phyloP scores from a whole-genome alignment of 306 rosid genomes.

The Fagus sylvatica region DNA sequence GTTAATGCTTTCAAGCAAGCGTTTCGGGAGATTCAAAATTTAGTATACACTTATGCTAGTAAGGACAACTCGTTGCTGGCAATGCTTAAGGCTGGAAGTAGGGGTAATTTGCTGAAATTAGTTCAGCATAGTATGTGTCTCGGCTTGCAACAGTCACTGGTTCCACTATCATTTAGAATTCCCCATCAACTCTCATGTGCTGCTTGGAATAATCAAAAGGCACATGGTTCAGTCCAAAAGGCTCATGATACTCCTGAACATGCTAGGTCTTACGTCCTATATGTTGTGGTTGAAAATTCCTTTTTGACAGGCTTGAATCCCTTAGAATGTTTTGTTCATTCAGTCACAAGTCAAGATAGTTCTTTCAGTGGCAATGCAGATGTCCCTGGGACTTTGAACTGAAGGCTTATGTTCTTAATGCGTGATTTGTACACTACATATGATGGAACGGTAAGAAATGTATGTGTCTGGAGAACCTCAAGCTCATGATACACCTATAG shows the following conservation, averaged over 20 bases:
- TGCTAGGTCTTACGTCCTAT: conserved; percentile 66
- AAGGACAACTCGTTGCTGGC: conserved; percentile 61
- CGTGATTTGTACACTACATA: conserved; percentile 75
- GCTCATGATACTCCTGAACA: conserved; percentile 38
- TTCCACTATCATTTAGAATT: conserved; percentile 63
- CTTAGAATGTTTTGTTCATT: conserved; percentile 88
- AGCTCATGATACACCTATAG: too few species aligned
- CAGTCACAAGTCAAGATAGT: conserved; percentile 80
- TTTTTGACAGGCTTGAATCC: conserved; percentile 90
- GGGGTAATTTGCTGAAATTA: conserved; percentile 80
- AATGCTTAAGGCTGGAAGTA: conserved; percentile 95
- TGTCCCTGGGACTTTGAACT: conserved; percentile 86
- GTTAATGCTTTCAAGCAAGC: conserved; percentile 82
- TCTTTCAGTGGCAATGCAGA: conserved; percentile 94
- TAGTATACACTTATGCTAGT: conserved; percentile 60
- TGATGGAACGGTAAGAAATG: conserved; percentile 91
- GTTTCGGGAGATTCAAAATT: conserved; percentile 69
- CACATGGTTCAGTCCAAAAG: conserved; percentile 32
- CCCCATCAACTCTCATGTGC: conserved; percentile 77
- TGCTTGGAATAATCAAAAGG: conserved; percentile 76
- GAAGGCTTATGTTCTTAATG: conserved; percentile 86
- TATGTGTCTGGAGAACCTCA: conserved; percentile 34
- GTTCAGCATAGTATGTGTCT: conserved; percentile 94
- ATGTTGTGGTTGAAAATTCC: conserved; percentile 77
- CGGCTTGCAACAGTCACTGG: conserved; percentile 87